phyloP scores from a whole-genome alignment of 2,329 filamentous ascomycete genomes.

The Arthrobotrys entomopaga region DNA sequence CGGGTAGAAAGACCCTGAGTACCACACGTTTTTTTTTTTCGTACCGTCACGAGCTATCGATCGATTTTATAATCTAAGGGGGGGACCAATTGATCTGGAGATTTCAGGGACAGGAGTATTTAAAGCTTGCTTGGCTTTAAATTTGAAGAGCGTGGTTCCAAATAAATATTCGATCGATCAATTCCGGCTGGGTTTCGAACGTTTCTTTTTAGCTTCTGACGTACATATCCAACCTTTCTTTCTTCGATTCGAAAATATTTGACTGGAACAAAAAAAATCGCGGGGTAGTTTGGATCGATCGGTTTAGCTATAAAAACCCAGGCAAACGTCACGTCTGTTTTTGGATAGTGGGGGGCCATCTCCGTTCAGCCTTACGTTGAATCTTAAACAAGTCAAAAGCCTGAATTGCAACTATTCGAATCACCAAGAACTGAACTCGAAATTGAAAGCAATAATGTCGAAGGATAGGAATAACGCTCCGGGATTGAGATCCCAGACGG shows the following conservation, averaged over 20 bases:
- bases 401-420: not conserved
- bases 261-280: constrained; percentile 3
- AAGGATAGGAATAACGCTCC: constrained; percentile 45
- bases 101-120: too few relatives aligned
- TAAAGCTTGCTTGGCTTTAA: too few relatives aligned
- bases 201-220: too few relatives aligned
- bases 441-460: constrained; percentile 23
- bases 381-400: not conserved
- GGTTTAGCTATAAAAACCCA: too few relatives aligned
- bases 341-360: not conserved
- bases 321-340: not conserved
- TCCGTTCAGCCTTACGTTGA: constrained; percentile 2
- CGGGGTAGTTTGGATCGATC: not conserved
- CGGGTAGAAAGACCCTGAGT: constrained; percentile 15
- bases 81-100: too few relatives aligned
- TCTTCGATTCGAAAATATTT: not conserved
- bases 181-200: too few relatives aligned
- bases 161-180: too few relatives aligned
- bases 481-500: constrained; percentile 48
- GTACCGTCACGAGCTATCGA: too few relatives aligned
- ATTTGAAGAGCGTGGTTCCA: too few relatives aligned
- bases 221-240: not conserved
- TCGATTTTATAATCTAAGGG: too few relatives aligned
- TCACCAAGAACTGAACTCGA: not conserved
- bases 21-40: not conserved